Base-by-base conservation (phyloP, 768 basidiomycete genomes). In the Artomyces pyxidatus region DNA sequence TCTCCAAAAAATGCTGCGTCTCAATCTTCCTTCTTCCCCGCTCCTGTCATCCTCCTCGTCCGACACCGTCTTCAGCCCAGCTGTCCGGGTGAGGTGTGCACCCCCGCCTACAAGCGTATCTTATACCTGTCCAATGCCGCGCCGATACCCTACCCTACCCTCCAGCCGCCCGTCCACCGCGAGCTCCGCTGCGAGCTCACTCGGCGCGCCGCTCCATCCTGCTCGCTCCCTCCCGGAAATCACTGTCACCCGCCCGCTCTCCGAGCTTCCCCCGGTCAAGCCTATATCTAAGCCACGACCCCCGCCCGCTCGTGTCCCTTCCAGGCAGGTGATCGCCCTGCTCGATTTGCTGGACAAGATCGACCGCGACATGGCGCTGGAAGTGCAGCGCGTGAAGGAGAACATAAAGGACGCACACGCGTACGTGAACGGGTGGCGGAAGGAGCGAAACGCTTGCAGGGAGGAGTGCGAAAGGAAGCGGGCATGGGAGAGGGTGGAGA, bases 331-430 rank as follows among this genome's bases (percentile, higher is more conserved):
- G 11, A 37, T 50, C 27, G 48, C 49, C 17, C 43, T 54, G 32
- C 44, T 54, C 32, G 47, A 51, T 29, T 38, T 56, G 27, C 48
- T 57, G 26, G 53, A 57, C 17, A 50, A 41, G 41, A 37, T 51
- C 16, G 53, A 57, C 25, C 50, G 39, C 26, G 56, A 57, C 26
- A 51, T 57, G 49, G 28, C 49, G 9, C 26, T n/a, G 40, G 49
- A 55, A 10, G 26, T 57, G 21, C 46, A 51, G 23, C 56, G 55
- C 21, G 50, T 57, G 37, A 51, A 47, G 47, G 47, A 46, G 28
- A 55, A 48, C 32, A 54, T 57, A 27, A 37, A 28, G 40, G 56
- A 57, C 29, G 47, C 56, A 11, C 49, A 49, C 1, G 47, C 35
- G 14, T 51, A 48, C 17, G 37, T 51, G 19, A 30, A 41, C 12